Percentiles rank a stretch among this genome's conserved stretches.
These are phyloP conservation scores for Phytophthora hybrid DNA, from an alignment of 352 stramenopile genomes.

Conservation along the genomic window DNA sequence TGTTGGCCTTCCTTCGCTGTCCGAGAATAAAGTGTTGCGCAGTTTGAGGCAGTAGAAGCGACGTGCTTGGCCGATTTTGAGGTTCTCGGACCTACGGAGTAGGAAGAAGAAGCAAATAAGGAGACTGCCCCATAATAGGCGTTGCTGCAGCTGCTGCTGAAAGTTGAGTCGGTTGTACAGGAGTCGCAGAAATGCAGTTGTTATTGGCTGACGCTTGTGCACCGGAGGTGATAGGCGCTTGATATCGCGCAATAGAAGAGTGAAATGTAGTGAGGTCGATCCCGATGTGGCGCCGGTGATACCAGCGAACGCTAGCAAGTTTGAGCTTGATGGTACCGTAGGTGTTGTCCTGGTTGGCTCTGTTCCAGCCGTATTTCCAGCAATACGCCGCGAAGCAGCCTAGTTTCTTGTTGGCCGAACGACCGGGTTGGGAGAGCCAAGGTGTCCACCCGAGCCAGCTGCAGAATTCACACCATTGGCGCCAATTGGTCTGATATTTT, in stretches of 20 bases:
- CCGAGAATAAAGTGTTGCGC: constrained; percentile 18
- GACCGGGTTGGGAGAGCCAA: constrained; percentile 6
- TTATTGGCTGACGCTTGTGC: constrained; percentile 37
- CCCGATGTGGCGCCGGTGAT: constrained; percentile 18
- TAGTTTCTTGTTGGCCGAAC: constrained; percentile 9
- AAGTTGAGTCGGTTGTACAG: constrained; percentile 16
- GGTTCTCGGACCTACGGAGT: constrained; percentile 28
- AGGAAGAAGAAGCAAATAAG: constrained; percentile 43
- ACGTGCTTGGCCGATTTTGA: not conserved
- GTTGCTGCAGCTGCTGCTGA: constrained; percentile 2
- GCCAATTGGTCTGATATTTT: constrained; percentile 12
- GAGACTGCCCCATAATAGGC: constrained; percentile 35
- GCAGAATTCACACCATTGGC: constrained; percentile 17
- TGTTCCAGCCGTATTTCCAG: constrained; percentile 31
- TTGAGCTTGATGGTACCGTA: constrained; percentile 35
- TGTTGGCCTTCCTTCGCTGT: not conserved
- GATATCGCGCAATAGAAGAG: constrained; percentile 29
- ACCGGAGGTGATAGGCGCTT: constrained; percentile 30
- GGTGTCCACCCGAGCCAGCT: constrained; percentile 4
- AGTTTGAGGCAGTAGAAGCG: constrained; percentile 29
- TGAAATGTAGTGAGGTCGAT: constrained; percentile 13
- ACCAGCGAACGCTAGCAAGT: constrained; percentile 28
- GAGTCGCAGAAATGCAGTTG: constrained; percentile 24
- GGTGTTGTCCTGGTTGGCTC: constrained; percentile 4
- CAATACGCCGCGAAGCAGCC: constrained; percentile 24